These are phyloP conservation scores for Isatis tinctoria DNA, from an alignment of 345 rosid genomes.

Conservation along the genomic window DNA sequence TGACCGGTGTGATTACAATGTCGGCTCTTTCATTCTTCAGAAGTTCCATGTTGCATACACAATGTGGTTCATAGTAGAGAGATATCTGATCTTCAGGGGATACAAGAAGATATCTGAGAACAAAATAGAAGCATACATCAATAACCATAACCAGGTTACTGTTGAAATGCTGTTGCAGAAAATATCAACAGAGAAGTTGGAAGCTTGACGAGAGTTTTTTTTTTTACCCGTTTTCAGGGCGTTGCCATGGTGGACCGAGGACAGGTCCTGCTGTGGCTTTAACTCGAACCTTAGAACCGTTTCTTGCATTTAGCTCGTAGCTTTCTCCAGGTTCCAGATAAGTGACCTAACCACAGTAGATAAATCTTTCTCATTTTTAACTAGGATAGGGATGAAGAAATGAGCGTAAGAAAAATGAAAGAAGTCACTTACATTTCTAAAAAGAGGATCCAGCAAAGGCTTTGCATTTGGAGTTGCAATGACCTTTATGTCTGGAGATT, in stretches of 20 bases:
- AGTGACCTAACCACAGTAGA: constrained; percentile 46
- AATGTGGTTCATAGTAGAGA: constrained; percentile 90
- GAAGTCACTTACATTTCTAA: constrained; percentile 49
- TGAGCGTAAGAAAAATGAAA: neutral
- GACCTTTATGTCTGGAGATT: constrained; percentile 55
- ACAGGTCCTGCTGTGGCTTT: constrained; percentile 87
- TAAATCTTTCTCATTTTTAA: neutral
- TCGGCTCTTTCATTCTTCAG: constrained; percentile 69
- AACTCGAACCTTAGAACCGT: constrained; percentile 52
- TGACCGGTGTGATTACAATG: constrained; percentile 81
- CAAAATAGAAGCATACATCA: neutral
- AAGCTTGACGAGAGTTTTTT: neutral
- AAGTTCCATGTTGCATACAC: constrained; percentile 55
- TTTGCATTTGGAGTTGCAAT: constrained; percentile 90
- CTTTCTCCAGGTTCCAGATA: constrained; percentile 78
- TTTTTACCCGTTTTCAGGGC: constrained; percentile 87
- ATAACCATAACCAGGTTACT: neutral
- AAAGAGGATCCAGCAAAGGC: constrained; percentile 78
- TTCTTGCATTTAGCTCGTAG: constrained; percentile 45
- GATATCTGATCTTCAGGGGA: constrained; percentile 56
- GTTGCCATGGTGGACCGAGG: constrained; percentile 98
- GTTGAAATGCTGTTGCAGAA: neutral
- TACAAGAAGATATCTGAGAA: constrained; percentile 50
- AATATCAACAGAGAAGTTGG: neutral
- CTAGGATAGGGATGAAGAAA: neutral